Evolutionary conservation across 2,329 filamentous ascomycete species (phyloP).

Genomic region (Penicillium occitanis): DNA sequence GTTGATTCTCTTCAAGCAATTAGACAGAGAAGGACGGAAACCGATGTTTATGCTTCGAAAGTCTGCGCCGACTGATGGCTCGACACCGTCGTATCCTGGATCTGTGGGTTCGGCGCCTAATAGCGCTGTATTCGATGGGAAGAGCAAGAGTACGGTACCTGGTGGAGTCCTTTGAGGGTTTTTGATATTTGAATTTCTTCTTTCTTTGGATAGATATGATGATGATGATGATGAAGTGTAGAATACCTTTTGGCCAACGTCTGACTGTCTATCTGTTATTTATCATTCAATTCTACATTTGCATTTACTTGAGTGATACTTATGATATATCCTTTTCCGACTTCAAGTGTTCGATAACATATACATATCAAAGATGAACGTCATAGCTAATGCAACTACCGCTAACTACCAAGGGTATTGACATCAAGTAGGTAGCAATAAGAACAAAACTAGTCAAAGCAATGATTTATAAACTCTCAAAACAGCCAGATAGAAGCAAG

Average conservation of each 20-base stretch:
- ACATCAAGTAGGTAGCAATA: background rate
- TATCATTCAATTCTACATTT: slow-evolving; percentile 1
- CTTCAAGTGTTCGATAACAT: background rate
- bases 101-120: slow-evolving; percentile 16
- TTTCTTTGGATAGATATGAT: background rate
- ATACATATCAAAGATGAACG: background rate
- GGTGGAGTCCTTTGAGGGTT: slow-evolving; percentile 19
- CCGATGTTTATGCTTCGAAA: slow-evolving; percentile 97
- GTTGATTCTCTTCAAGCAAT: slow-evolving; percentile 91
- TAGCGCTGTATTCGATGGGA: slow-evolving; percentile 22
- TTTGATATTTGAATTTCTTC: background rate
- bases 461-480: background rate
- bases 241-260: background rate
- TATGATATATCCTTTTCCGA: background rate
- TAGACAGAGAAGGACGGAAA: slow-evolving; percentile 95
- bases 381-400: background rate
- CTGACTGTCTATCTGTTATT: background rate
- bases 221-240: slow-evolving; percentile 6
- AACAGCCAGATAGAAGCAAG: background rate
- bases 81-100: slow-evolving; percentile 20
- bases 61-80: slow-evolving; percentile 55
- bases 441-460: background rate
- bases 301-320: background rate
- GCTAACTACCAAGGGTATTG: background rate
- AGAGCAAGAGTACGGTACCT: slow-evolving; percentile 19